phyloP scores from a whole-genome alignment of 306 rosid species.

The Acacia melanoxylon region DNA sequence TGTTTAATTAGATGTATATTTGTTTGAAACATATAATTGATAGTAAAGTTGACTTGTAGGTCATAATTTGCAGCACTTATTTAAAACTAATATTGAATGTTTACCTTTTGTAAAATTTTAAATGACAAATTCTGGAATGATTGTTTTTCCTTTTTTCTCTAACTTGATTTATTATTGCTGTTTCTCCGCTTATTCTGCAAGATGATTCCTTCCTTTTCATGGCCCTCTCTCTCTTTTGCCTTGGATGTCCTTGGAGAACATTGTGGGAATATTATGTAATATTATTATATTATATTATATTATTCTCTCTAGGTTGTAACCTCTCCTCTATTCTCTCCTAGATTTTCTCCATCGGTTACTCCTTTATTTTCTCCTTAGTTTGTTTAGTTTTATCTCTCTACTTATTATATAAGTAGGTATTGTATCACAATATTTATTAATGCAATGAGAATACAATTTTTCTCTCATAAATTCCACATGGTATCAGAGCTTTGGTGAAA shows the following conservation, averaged over 20 bases:
- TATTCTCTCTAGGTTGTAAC: no score
- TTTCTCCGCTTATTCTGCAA: not conserved
- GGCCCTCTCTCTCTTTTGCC: not conserved
- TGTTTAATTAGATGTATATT: slow-evolving; percentile 19
- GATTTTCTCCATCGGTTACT: no score
- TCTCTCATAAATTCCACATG: no score
- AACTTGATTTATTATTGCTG: not conserved
- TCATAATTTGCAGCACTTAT: not conserved
- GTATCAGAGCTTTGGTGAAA: no score
- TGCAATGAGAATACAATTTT: no score
- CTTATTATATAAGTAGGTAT: no score
- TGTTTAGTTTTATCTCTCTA: no score
- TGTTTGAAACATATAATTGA: slow-evolving; percentile 7
- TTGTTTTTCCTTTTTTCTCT: not conserved
- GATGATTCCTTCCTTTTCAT: not conserved
- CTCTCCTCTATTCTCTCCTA: no score
- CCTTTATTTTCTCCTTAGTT: no score
- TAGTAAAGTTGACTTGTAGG: slow-evolving; percentile 19
- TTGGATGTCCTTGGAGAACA: not conserved
- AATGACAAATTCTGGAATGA: not conserved
- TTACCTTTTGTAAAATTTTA: not conserved
- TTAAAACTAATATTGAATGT: not conserved
- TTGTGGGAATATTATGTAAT: no score
- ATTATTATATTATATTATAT: no score
- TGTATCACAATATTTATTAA: no score